Evolutionary conservation across 2,329 filamentous ascomycete species (phyloP), one percentile per base, ranked within the genome.

Genomic region (Bimuria novae-zelandiae): DNA sequence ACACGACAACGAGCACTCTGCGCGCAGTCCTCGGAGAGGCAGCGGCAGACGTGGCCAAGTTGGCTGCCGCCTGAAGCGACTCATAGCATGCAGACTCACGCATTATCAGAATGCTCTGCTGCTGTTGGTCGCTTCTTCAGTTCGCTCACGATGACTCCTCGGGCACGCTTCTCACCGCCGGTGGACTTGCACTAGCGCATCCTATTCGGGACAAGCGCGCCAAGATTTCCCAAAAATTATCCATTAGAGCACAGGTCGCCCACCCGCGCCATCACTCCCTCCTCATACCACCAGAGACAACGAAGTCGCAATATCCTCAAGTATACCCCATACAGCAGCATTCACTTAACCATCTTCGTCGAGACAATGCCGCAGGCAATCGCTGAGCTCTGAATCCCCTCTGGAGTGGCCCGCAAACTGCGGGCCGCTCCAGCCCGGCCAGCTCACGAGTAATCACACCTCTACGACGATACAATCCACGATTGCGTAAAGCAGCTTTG

Each of bases 301-400:
- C 69, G 67, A 74, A 76, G 72, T 75, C 74, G 54, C 65, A 62
- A 56, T 60, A 56, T 55, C 56, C 55, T 51, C 53, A 22, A 25
- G 29, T 36, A 30, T 16, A 57, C 64, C 59, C 61, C 58, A 48
- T 55, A 56, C 59, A 33, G 14, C 33, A 12, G 14, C 63, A 68
- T 63, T 30, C 54, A 64, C 61, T 42, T 65, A 50, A 46, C 16
- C 62, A 65, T 67, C 68, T 69, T 75, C 75, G 74, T 77, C 75
- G 75, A 76, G 72, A 76, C 71, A 74, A 77, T 77, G 75, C 74
- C 74, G 64, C 74, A 75, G 75, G 75, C 75, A 64, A 70, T 76
- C 74, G 73, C 73, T 76, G 75, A 74, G 89, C 89, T 93, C 88
- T 95, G 92, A 92, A 90, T 84, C 79, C 84, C 76, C 86, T 87